Conservation (phyloP, 1,139 yeast species). For the Suhomyces ambrosiae region DNA sequence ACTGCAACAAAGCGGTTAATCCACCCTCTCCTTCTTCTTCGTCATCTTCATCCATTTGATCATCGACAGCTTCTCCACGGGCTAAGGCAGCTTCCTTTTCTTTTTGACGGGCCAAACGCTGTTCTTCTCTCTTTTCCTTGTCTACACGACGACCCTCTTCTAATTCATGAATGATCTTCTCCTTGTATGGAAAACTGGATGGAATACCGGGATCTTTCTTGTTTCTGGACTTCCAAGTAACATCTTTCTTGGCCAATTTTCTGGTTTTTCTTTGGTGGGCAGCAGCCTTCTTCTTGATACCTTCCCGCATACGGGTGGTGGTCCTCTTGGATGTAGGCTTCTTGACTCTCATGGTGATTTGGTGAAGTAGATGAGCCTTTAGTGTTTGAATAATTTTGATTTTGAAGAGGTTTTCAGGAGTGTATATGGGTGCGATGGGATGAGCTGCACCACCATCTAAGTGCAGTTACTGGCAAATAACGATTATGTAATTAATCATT, state of each 20-base stretch:
- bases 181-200: conserved; percentile 90
- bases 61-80: conserved; percentile 44
- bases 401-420: conserved; percentile 5
- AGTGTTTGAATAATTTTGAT: not conserved
- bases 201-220: conserved; percentile 95
- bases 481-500: no score
- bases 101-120: conserved; percentile 48
- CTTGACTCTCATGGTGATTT: conserved; percentile 46
- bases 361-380: not conserved
- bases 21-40: conserved; percentile 55
- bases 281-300: conserved; percentile 91
- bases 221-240: conserved; percentile 85
- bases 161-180: conserved; percentile 74
- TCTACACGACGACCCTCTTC: conserved; percentile 70
- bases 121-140: conserved; percentile 58
- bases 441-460: conserved; percentile 4
- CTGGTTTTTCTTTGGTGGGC: conserved; percentile 87
- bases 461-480: no score
- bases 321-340: conserved; percentile 83
- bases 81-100: conserved; percentile 51
- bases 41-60: conserved; percentile 43
- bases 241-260: conserved; percentile 81
- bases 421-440: conserved; percentile 9
- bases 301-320: conserved; percentile 92
- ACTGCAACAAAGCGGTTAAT: conserved; percentile 83